These are phyloP conservation scores for Xylariaceae sp. DNA, from an alignment of 2,329 filamentous ascomycete species.

Conservation along the genomic window DNA sequence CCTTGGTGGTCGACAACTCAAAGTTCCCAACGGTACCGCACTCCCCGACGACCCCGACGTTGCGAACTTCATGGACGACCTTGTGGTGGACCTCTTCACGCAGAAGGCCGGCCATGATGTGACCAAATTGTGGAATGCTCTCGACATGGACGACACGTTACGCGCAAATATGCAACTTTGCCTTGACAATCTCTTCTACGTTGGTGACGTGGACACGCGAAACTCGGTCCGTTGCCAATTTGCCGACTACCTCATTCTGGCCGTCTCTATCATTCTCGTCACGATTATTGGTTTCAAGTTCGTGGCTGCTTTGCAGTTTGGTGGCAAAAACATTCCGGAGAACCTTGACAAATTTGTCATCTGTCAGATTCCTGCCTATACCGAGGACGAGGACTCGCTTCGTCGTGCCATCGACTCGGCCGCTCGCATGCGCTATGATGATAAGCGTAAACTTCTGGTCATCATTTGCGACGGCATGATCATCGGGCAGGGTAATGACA, in stretches of 20 bases:
- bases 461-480: conserved; percentile 98
- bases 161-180: conserved; percentile 70
- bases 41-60: conserved; percentile 40
- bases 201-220: conserved; percentile 85
- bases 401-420: conserved; percentile 95
- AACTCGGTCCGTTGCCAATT: conserved; percentile 81
- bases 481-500: conserved; percentile 95
- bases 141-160: conserved; percentile 49
- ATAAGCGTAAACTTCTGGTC: conserved; percentile 92
- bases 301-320: conserved; percentile 89
- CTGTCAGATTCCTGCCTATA: conserved; percentile 95
- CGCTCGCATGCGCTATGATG: conserved; percentile 91
- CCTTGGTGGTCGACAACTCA: conserved; percentile 61
- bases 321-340: conserved; percentile 83
- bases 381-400: conserved; percentile 94
- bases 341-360: conserved; percentile 98
- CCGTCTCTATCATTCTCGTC: conserved; percentile 72
- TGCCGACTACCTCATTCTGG: conserved; percentile 80
- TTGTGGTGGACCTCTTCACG: conserved; percentile 71
- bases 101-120: conserved; percentile 70
- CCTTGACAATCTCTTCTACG: conserved; percentile 89
- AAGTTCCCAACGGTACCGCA: conserved; percentile 46
- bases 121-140: conserved; percentile 70
- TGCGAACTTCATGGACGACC: conserved; percentile 71
- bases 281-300: conserved; percentile 92